phyloP scores from a whole-genome alignment of 2,329 filamentous ascomycete species.

The Diaporthe humulicola region DNA sequence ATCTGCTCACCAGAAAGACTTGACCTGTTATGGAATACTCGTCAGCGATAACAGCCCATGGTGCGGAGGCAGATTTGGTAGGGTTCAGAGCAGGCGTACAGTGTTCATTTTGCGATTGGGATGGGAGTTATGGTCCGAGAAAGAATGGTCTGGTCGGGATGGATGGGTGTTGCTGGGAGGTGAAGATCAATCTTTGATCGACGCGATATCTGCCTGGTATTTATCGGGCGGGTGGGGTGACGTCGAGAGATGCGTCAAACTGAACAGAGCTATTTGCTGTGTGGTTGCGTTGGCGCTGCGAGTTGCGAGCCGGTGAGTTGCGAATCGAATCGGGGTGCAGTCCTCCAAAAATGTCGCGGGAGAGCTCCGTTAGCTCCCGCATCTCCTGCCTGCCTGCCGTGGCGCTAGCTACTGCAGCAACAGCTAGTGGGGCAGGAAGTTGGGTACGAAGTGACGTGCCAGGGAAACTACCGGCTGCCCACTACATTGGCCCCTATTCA shows the following conservation, averaged over 20 bases:
- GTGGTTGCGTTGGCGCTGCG: slow-evolving; percentile 4
- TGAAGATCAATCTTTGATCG: neutral
- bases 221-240: slow-evolving; percentile 5
- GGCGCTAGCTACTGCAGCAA: slow-evolving; percentile 23
- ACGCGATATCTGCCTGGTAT: neutral
- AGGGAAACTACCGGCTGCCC: neutral
- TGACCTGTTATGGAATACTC: slow-evolving; percentile 59
- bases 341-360: slow-evolving; percentile 21
- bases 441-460: neutral
- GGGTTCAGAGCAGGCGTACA: slow-evolving; percentile 52
- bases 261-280: neutral
- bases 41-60: slow-evolving; percentile 29
- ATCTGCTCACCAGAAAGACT: slow-evolving; percentile 71
- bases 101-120: slow-evolving; percentile 63
- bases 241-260: neutral
- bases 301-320: slow-evolving; percentile 3
- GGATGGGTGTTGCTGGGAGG: neutral
- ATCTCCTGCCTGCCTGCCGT: slow-evolving; percentile 15
- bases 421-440: slow-evolving; percentile 14
- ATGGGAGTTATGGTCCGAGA: neutral
- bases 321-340: slow-evolving; percentile 4
- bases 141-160: neutral
- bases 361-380: slow-evolving; percentile 32
- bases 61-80: neutral
- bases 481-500: neutral